Conservation (phyloP, 2,329 filamentous ascomycete genomes). For the Karstenula rhodostoma region DNA sequence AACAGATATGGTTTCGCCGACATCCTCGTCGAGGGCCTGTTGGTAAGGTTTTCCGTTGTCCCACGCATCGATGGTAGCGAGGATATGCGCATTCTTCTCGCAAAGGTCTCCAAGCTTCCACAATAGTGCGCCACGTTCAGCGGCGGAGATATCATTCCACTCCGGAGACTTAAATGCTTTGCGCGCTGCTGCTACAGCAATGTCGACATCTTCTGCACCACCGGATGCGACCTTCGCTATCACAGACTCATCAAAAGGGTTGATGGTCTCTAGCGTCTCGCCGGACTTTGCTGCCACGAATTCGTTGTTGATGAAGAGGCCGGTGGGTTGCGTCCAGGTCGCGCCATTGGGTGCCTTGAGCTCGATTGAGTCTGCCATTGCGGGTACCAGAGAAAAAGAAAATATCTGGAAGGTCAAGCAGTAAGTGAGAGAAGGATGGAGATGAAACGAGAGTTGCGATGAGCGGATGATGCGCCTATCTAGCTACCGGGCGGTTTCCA, state of each 20-base stretch:
- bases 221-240: constrained; percentile 41
- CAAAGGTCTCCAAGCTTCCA: constrained; percentile 28
- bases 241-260: constrained; percentile 23
- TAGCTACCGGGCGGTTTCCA: background rate
- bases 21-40: constrained; percentile 66
- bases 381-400: background rate
- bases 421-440: background rate
- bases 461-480: background rate
- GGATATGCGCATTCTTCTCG: constrained; percentile 21
- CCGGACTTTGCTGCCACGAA: constrained; percentile 14
- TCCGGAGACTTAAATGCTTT: constrained; percentile 23
- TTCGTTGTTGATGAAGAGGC: constrained; percentile 8
- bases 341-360: constrained; percentile 51
- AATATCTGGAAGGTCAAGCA: background rate
- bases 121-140: constrained; percentile 24
- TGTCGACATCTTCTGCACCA: constrained; percentile 40
- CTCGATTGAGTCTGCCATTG: constrained; percentile 28
- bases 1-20: constrained; percentile 60
- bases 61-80: constrained; percentile 59
- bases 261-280: constrained; percentile 9
- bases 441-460: background rate
- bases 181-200: constrained; percentile 39
- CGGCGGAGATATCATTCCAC: constrained; percentile 22
- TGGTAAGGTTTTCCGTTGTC: constrained; percentile 78
- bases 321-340: constrained; percentile 43